Evolutionary conservation across 78 protist species (phyloP).

Genomic region (Capsaspora owczarzaki): DNA sequence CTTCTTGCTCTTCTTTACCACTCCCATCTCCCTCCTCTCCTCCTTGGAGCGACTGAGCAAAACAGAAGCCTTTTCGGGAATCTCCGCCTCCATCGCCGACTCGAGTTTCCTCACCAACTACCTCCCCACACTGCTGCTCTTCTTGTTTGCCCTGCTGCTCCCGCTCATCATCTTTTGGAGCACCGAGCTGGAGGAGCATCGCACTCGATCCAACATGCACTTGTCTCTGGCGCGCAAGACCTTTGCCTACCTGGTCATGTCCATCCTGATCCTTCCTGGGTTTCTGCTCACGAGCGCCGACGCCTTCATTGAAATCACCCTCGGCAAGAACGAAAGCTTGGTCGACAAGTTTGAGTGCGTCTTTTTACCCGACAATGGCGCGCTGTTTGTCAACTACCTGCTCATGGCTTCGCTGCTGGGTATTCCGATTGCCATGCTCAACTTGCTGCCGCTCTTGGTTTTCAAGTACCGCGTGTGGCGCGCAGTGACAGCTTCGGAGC

Average conservation of each 20-base stretch:
- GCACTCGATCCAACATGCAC: not conserved
- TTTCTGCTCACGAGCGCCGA: not conserved
- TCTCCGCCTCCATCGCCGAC: not conserved
- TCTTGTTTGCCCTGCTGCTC: not conserved
- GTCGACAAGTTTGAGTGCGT: not conserved
- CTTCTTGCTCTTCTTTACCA: not conserved
- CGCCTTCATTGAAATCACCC: not conserved
- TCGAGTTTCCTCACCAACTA: not conserved
- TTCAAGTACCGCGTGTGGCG: not conserved
- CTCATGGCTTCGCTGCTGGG: not conserved
- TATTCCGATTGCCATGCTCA: not conserved
- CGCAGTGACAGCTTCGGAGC: not conserved
- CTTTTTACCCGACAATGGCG: slow-evolving; percentile 1
- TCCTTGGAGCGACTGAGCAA: not conserved
- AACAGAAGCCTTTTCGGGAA: not conserved
- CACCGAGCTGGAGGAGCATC: not conserved
- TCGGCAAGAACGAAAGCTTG: not conserved
- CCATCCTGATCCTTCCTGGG: not conserved
- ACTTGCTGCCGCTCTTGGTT: not conserved
- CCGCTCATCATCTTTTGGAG: not conserved
- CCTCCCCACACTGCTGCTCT: not conserved
- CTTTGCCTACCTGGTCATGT: not conserved
- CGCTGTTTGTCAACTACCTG: not conserved
- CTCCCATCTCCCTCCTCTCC: not conserved
- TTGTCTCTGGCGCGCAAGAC: not conserved